Conservation (phyloP, 1,284 basidiomycete species). For the Apiotrichum sp. region DNA sequence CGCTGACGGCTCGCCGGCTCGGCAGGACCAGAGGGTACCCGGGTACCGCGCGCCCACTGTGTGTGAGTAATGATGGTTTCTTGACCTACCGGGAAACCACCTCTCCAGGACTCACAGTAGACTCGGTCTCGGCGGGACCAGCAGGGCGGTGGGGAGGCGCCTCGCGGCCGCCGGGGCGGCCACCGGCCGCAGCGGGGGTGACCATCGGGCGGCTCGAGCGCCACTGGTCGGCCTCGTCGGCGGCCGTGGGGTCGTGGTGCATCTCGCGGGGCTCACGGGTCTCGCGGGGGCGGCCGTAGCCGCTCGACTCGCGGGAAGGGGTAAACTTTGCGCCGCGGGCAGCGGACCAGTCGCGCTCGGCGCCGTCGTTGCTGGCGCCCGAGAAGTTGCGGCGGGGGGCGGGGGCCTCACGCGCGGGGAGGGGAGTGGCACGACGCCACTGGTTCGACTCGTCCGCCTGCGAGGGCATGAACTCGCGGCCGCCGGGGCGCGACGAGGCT, state of each 20-base stretch:
- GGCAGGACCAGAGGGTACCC: slow-evolving; percentile 59
- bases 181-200: slow-evolving; percentile 11
- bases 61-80: not conserved
- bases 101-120: slow-evolving; percentile 45
- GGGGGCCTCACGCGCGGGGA: slow-evolving; percentile 53
- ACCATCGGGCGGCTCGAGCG: slow-evolving; percentile 45
- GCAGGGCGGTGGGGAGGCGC: slow-evolving; percentile 32
- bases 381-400: slow-evolving; percentile 28
- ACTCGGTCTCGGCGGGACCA: slow-evolving; percentile 60
- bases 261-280: slow-evolving; percentile 8
- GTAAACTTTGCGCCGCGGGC: slow-evolving; percentile 49
- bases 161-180: slow-evolving; percentile 17
- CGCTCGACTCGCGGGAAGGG: slow-evolving; percentile 34
- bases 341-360: slow-evolving; percentile 46
- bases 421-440: slow-evolving; percentile 84
- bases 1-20: slow-evolving; percentile 70
- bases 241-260: slow-evolving; percentile 37
- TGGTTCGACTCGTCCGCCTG: slow-evolving; percentile 52
- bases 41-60: slow-evolving; percentile 47
- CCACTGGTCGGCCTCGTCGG: slow-evolving; percentile 50
- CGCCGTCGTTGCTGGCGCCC: slow-evolving; percentile 20
- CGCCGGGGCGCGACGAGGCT: slow-evolving; percentile 9
- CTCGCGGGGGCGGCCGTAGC: slow-evolving; percentile 19
- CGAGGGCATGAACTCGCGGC: slow-evolving; percentile 40
- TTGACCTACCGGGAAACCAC: not conserved